A percentile compares a stretch with the other conserved stretches of the same genome.
phyloP scores from a whole-genome alignment of 306 rosid species.

The Vicia sativa region DNA sequence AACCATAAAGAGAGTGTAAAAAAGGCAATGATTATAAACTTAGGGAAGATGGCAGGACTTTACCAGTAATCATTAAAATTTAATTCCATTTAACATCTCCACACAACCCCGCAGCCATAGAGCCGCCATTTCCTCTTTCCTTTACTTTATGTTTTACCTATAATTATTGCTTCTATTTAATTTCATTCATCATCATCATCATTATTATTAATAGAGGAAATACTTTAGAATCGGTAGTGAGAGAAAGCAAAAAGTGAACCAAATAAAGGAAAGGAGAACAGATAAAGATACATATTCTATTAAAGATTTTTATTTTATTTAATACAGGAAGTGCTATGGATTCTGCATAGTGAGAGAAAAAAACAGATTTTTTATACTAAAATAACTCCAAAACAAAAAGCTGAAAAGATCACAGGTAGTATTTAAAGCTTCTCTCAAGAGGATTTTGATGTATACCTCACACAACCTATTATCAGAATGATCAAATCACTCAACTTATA shows the following conservation, averaged over 20 bases:
- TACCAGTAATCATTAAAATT: slow-evolving; percentile 34
- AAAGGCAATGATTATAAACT: slow-evolving; percentile 56
- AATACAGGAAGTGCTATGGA: slow-evolving; percentile 27
- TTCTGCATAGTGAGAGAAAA: slow-evolving; percentile 21
- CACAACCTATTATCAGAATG: slow-evolving; percentile 37
- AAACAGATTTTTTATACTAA: not conserved
- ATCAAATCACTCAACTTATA: slow-evolving; percentile 18
- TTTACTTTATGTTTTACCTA: slow-evolving; percentile 1
- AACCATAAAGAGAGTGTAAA: not conserved
- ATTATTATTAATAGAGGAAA: not conserved
- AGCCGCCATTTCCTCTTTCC: slow-evolving; percentile 77
- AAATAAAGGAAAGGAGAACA: slow-evolving; percentile 22
- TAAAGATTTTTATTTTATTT: slow-evolving; percentile 9
- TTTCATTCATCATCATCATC: slow-evolving; percentile 9
- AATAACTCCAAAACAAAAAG: slow-evolving; percentile 25
- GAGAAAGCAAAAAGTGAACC: slow-evolving; percentile 20
- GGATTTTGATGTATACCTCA: slow-evolving; percentile 40
- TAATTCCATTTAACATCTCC: slow-evolving; percentile 15
- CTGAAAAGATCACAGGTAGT: slow-evolving; percentile 49
- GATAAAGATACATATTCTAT: slow-evolving; percentile 44
- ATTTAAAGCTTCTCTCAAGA: slow-evolving; percentile 43
- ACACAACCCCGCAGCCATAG: slow-evolving; percentile 74
- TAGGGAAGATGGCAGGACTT: slow-evolving; percentile 47
- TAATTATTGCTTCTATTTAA: slow-evolving; percentile 11
- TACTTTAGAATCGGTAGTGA: slow-evolving; percentile 19